Evolutionary conservation across 495 filamentous ascomycete species (phyloP), one percentile per base, ranked within the genome.

Genomic region (Bacidia gigantensis): DNA sequence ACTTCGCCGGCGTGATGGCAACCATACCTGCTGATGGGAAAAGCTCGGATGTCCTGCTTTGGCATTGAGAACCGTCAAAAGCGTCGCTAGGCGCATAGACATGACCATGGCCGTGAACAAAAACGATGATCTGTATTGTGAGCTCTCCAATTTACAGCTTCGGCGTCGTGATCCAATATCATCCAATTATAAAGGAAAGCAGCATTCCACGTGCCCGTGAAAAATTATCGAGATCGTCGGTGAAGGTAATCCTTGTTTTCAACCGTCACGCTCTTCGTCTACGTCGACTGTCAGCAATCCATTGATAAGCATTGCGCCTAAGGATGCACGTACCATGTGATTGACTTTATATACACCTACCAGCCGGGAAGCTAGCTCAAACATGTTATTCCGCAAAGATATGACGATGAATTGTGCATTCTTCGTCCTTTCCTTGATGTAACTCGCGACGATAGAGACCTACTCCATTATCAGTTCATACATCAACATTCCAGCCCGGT

Each of bases 371-470:
- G 92, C 93, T 50, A 98, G 81, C 72, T 98, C 92, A 69, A 98
- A 98, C 92, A 98, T 98, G 71, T 98, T 98, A 69, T 98, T 98
- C 61, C 92, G 76, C 60, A 98, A 71, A 12, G 89, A 96, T 60
- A 98, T 98, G 58, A 98, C 92, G 59, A 98, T 92, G 67, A 98
- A 98, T 62, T 98, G 92, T 0, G 92, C 92, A 64, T 98, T 97
- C 77, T 97, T 97, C 49, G 92, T 98, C 45, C 92, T 76, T 69
- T 97, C 90, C 69, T 96, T 96, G 74, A 98, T 98, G 62, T 98
- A 98, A 48, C 86, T 89, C 29, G 92, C 92, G 41, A 98, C 92
- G 64, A 98, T 98, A 1, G 89, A 95, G 26, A 98, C 92, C 87
- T 94, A 53, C 22, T 35, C 7, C 23, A 21, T 2, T 17, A 9